A percentile compares a stretch with the other conserved stretches of the same genome.
Conservation (phyloP, 106 monocot species). For the Amphibolis antarctica region DNA sequence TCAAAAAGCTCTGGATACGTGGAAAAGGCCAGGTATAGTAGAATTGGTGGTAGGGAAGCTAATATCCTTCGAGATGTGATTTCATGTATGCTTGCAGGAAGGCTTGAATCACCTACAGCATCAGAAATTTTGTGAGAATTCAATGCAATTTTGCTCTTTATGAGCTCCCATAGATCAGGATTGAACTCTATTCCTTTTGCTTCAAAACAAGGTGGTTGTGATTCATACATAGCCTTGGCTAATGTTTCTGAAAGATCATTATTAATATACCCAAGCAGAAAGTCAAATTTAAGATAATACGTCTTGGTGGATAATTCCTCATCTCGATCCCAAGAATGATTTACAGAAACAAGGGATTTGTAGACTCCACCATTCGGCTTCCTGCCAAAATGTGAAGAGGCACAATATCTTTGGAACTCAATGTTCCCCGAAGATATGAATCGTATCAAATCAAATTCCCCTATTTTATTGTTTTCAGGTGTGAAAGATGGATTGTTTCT, state of each 20-base stretch:
- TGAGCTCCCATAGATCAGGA: conserved; percentile 14
- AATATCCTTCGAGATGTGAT: conserved; percentile 41
- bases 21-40: conserved; percentile 52
- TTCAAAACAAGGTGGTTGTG: conserved; percentile 1
- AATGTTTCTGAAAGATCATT: conserved; percentile 33
- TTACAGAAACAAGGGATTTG: conserved; percentile 1
- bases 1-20: conserved; percentile 38
- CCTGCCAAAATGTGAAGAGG: conserved; percentile 8
- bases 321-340: conserved; percentile 6
- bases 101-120: conserved; percentile 30
- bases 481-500: conserved; percentile 1
- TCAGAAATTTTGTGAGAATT: conserved; percentile 17
- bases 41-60: conserved; percentile 24
- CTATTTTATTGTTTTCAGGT: conserved; percentile 2
- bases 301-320: conserved; percentile 1
- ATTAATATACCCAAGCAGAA: conserved; percentile 43
- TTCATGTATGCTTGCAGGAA: conserved; percentile 59
- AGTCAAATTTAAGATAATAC: conserved; percentile 28
- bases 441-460: conserved; percentile 49
- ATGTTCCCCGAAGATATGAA: conserved; percentile 61
- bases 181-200: neutral
- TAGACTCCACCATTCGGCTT: conserved; percentile 1
- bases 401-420: conserved; percentile 54
- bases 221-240: neutral
- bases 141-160: conserved; percentile 8